phyloP scores from a whole-genome alignment of 345 rosid genomes.

The Iberis pinnata region DNA sequence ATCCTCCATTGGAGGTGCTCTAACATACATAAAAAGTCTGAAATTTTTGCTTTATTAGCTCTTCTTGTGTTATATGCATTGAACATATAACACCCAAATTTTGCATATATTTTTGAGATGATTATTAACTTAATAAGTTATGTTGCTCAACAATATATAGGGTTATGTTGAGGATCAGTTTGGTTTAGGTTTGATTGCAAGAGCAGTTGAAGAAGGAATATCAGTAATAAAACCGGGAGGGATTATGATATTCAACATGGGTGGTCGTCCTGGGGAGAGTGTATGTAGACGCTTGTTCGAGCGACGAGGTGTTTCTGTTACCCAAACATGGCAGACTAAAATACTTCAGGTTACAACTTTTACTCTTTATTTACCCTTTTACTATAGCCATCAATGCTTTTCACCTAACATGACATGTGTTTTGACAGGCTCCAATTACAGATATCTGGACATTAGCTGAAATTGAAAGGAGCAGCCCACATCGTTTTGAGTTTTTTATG shows the following conservation, averaged over 20 bases:
- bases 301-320: conserved; percentile 74
- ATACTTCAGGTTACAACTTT: conserved; percentile 57
- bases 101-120: no score
- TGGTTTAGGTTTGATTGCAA: conserved; percentile 91
- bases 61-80: neutral
- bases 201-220: conserved; percentile 99
- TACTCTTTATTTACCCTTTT: no score
- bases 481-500: conserved; percentile 97
- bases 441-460: conserved; percentile 93
- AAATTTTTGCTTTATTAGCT: no score
- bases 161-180: conserved; percentile 99
- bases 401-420: conserved; percentile 30
- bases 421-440: conserved; percentile 85
- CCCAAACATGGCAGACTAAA: conserved; percentile 92
- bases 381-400: no score
- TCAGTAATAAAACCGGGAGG: conserved; percentile 83
- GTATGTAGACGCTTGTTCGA: conserved; percentile 93
- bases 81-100: no score
- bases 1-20: no score
- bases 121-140: no score
- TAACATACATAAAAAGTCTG: no score
- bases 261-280: conserved; percentile 94
- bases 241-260: conserved; percentile 96
- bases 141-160: conserved; percentile 34
- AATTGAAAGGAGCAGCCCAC: conserved; percentile 96